Conservation (phyloP, 768 basidiomycete genomes). For the Lactarius pseudohatsudake region DNA sequence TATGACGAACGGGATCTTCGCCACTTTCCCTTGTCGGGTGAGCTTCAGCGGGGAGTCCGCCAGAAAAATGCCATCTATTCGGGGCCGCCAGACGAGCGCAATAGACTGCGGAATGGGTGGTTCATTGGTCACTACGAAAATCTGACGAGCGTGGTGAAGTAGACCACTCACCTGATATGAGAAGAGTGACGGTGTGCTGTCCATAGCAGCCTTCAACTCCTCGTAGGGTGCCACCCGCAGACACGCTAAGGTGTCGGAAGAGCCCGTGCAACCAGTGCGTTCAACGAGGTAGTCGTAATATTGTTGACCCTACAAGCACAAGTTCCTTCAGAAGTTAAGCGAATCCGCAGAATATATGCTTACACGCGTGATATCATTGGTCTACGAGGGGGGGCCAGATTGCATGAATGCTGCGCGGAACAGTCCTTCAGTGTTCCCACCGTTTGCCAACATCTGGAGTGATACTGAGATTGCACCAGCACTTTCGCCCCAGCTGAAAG, state of each 20-base stretch:
- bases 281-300: constrained; percentile 44
- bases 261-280: constrained; percentile 38
- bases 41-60: constrained; percentile 35
- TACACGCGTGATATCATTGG: constrained; percentile 35
- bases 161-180: constrained; percentile 33
- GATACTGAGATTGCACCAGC: constrained; percentile 52
- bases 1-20: constrained; percentile 30
- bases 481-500: constrained; percentile 47
- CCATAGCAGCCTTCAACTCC: constrained; percentile 36
- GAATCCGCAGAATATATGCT: constrained; percentile 33
- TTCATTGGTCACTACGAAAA: neutral
- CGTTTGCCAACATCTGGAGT: constrained; percentile 44
- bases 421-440: constrained; percentile 39
- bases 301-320: constrained; percentile 32
- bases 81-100: constrained; percentile 39
- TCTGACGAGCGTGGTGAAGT: neutral
- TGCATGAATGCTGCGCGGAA: constrained; percentile 47
- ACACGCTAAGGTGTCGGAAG: constrained; percentile 43
- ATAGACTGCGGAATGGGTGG: constrained; percentile 28
- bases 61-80: constrained; percentile 43
- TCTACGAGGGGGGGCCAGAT: constrained; percentile 40
- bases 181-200: constrained; percentile 35
- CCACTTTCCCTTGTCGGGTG: constrained; percentile 38
- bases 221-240: constrained; percentile 40
- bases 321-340: neutral